Percentiles rank a stretch among this genome's conserved stretches.
Evolutionary conservation across 495 filamentous ascomycete species (phyloP).

Genomic region (Neurospora sp.): DNA sequence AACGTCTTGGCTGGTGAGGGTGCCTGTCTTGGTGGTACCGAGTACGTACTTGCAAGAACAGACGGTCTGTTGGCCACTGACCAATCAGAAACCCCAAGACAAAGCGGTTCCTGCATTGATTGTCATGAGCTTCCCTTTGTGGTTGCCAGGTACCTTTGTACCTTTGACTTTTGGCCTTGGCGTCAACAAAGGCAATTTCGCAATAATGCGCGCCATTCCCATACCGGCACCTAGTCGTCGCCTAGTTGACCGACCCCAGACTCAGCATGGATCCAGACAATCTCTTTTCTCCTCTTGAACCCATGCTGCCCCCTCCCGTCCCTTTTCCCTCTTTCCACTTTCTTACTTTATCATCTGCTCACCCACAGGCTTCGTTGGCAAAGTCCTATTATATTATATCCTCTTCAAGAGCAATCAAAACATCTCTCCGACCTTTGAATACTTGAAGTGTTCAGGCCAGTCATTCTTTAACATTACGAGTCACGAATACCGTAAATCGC

Average conservation of each 20-base stretch:
- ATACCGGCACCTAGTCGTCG: neutral
- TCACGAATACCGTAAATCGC: neutral
- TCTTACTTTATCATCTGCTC: constrained; percentile 9
- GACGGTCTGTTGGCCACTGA: neutral
- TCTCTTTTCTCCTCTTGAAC: neutral
- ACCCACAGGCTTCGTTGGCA: constrained; percentile 47
- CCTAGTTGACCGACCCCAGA: neutral
- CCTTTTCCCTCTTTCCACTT: constrained; percentile 2
- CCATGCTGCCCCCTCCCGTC: constrained; percentile 1
- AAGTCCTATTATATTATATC: constrained; percentile 26
- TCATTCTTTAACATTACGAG: constrained; percentile 20
- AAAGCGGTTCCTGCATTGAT: neutral
- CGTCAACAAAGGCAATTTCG: neutral
- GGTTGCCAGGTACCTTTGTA: neutral
- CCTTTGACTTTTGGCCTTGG: neutral
- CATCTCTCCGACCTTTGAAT: constrained; percentile 17
- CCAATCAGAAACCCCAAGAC: too few relatives aligned
- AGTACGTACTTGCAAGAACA: neutral
- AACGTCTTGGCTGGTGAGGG: neutral
- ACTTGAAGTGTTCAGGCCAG: constrained; percentile 32
- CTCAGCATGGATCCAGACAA: neutral
- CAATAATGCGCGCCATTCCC: neutral
- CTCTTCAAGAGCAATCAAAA: constrained; percentile 14
- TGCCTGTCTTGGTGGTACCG: neutral
- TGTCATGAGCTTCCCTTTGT: neutral